Base-by-base conservation (phyloP, 495 filamentous ascomycete genomes). In the Gamarada debralockiae region DNA sequence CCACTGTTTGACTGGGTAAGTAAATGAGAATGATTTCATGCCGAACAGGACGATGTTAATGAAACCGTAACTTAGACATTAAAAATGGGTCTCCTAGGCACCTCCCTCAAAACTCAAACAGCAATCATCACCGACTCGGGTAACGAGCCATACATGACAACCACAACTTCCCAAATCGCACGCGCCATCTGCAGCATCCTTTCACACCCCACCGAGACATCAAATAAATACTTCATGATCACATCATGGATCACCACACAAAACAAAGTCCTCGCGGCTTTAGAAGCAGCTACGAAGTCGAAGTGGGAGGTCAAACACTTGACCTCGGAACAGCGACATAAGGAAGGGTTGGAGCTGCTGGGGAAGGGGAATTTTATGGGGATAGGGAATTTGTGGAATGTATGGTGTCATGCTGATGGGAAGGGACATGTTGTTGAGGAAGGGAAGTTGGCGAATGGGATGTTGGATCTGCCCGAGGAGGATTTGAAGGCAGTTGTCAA, bases 291-390 rank as follows among this genome's bases (percentile, higher is more conserved):
- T 0, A 75, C 75, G 0, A 75, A 73, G 1, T 74, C 70, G 0
- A 73, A 60, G n/a, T 89, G 84, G 84, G 73, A 59, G 2, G 73
- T 86, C 34, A 63, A 45, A 3, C 47, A 73, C n/a, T 71, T 80
- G 62, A 27, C 62, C 0, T 50, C 62, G 0, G 58, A 59, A 27
- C 64, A 81, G 61, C 71, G 78, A 0, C 78, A 69, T 51, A 50
- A 65, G 50, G 53, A 66, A 6, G 80, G 71, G 0, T 13, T 67
- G 39, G 66, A 63, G 58, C 58, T 55, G 34, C 38, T 83, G 58
- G 36, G 70, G 52, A 46, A 57, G 17, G 80, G 78, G 0, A 63
- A 79, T 54, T 49, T 63, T 57, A 69, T 59, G n/a, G n/a, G n/a
- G n/a, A n/a, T n/a, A n/a, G 31, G 31, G 31, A 34, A 34, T 34